Base-by-base conservation (phyloP, 345 rosid genomes). In the Syzygium oleosum region DNA sequence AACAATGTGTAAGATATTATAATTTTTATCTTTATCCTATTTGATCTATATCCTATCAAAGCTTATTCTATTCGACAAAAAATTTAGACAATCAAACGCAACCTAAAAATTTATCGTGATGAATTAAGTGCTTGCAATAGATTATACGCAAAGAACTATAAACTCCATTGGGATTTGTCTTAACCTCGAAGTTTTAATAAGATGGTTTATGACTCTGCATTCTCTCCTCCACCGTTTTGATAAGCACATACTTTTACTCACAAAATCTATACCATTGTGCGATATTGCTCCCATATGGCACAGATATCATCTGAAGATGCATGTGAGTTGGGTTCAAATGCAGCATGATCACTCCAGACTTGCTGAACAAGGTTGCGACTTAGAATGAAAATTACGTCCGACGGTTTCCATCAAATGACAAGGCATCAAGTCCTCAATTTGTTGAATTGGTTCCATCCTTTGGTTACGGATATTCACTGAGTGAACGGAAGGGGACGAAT, bases 201-300 rank as follows among this genome's bases (percentile, higher is more conserved):
- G 49, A 59, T 59, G 65, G 4, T 38, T 9, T 19, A 23, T 73
- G 27, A 73, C 83, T 19, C 25, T 3, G 38, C 46, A 43, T 43
- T 7, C 80, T 73, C 14, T 73, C 25, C 13, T 4, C 49, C 27
- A 19, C 41, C 3, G 2, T 13, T 61, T 61, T 13, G 73, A 61
- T 2, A 61, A 27, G 9, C 19, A 2, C 73, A 61, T 27, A n/a
- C 73, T n/a, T n/a, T 13, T 61, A 43, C 46, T 43, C 31, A n/a
- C 34, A 6, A 13, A 2, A n/a, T n/a, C 29, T 61, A n/a, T 6
- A 27, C 73, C 1, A 0, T 27, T 7, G 12, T 0, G 34, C 13
- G 73, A 61, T 31, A 3, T 3, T 61, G 14, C 17, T 61, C 12
- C 43, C 43, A 5, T 6, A 73, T 1, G 41, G 9, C 46, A 68